Conservation (phyloP, 164 flowering plant species). For the Buxus sempervirens region DNA sequence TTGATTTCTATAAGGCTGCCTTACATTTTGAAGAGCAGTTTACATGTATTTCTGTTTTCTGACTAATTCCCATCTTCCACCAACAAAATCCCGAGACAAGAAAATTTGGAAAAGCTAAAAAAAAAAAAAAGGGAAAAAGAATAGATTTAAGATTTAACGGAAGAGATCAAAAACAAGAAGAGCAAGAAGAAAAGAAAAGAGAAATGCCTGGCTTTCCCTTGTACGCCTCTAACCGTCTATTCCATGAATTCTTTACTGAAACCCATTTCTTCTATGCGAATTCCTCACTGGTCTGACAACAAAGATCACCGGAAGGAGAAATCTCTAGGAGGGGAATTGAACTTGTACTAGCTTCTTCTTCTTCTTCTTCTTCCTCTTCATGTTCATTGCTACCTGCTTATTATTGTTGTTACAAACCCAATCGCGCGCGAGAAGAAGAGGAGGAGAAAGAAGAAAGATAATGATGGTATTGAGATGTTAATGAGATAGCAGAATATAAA, state of each 20-base stretch:
- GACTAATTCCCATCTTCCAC: neutral
- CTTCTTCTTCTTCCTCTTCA: constrained; percentile 3
- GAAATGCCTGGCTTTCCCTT: constrained; percentile 28
- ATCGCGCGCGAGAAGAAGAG: no score
- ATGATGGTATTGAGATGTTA: neutral
- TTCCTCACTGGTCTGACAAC: neutral
- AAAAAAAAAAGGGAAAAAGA: neutral
- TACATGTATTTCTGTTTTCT: constrained; percentile 5
- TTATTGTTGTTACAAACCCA: no score
- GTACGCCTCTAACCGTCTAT: constrained; percentile 16
- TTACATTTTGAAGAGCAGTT: constrained; percentile 1
- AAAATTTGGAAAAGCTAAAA: neutral
- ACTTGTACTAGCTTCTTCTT: no score
- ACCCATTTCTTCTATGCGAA: neutral
- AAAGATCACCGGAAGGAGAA: neutral
- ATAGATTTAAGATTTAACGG: neutral
- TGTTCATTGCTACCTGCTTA: neutral
- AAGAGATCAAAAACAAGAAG: neutral
- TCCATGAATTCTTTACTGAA: neutral
- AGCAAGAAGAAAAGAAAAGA: neutral
- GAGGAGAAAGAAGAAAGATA: neutral
- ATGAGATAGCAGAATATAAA: neutral
- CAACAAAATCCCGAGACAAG: neutral
- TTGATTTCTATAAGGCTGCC: constrained; percentile 1
- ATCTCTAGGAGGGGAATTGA: no score